A percentile compares a stretch with the other conserved stretches of the same genome.
Evolutionary conservation across 148 eudicot species (phyloP).

Genomic region (Rhododendron molle): DNA sequence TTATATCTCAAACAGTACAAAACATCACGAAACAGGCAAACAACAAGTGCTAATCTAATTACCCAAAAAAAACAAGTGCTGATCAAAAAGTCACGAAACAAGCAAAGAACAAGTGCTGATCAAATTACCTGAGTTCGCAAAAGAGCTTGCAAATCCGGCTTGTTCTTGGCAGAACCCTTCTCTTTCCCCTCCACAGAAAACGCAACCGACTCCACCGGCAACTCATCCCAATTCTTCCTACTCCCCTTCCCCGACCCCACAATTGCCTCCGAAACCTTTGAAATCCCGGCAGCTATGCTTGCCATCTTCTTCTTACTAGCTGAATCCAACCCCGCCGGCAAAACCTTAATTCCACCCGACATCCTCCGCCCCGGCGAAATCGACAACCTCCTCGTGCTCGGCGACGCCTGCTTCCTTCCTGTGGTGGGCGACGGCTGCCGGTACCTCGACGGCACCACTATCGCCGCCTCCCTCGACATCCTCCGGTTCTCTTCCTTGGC

Average conservation of each 20-base stretch:
- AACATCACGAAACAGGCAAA: neutral
- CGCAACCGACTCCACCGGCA: slow-evolving; percentile 16
- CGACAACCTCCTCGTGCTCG: slow-evolving; percentile 74
- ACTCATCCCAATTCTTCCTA: slow-evolving; percentile 79
- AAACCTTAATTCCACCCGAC: slow-evolving; percentile 50
- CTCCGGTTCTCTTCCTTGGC: slow-evolving; percentile 72
- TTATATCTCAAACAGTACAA: neutral
- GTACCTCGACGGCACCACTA: slow-evolving; percentile 87
- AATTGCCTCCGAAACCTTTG: slow-evolving; percentile 55
- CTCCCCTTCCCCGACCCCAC: slow-evolving; percentile 45
- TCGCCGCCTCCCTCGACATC: slow-evolving; percentile 59
- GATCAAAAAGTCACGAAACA: neutral
- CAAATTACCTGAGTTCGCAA: slow-evolving; percentile 83
- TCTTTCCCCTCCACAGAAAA: slow-evolving; percentile 34
- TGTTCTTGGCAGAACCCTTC: slow-evolving; percentile 35
- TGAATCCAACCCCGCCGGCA: slow-evolving; percentile 40
- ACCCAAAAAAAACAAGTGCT: slow-evolving; percentile 26
- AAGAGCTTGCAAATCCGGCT: slow-evolving; percentile 68
- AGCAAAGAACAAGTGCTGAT: neutral
- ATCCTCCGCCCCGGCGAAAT: slow-evolving; percentile 82
- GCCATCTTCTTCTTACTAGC: slow-evolving; percentile 73
- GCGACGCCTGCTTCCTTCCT: slow-evolving; percentile 61
- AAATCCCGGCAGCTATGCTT: slow-evolving; percentile 44
- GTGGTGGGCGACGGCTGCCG: slow-evolving; percentile 83
- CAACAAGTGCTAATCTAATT: neutral